Evolutionary conservation across 1,139 yeast species (phyloP).

Genomic region (Yamadazyma friedrichii): DNA sequence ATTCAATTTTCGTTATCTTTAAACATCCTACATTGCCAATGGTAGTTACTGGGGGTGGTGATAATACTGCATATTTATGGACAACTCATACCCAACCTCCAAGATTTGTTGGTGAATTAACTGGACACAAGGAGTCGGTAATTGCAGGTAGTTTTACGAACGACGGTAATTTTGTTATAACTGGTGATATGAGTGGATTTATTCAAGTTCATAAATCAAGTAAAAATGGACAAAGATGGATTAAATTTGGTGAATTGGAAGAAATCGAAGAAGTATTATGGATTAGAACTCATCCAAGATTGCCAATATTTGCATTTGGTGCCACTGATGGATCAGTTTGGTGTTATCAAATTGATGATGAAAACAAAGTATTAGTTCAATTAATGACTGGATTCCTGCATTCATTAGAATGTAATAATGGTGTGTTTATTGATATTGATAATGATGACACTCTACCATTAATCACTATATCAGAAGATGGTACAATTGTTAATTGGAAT

Average conservation of each 20-base stretch:
- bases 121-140: constrained; percentile 85
- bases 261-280: constrained; percentile 82
- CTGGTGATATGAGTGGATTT: constrained; percentile 95
- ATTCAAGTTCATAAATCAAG: constrained; percentile 69
- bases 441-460: constrained; percentile 61
- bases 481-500: constrained; percentile 86
- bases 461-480: constrained; percentile 84
- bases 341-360: constrained; percentile 75
- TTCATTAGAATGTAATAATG: constrained; percentile 74
- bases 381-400: constrained; percentile 81
- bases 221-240: constrained; percentile 84
- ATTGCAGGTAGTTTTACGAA: constrained; percentile 78
- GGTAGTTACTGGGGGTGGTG: constrained; percentile 88
- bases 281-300: constrained; percentile 74
- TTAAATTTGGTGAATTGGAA: constrained; percentile 63
- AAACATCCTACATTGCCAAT: constrained; percentile 78
- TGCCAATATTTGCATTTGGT: constrained; percentile 88
- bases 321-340: constrained; percentile 92
- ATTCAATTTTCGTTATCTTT: constrained; percentile 76
- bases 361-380: constrained; percentile 55
- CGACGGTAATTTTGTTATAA: constrained; percentile 76
- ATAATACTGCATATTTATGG: constrained; percentile 87
- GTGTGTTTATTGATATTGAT: constrained; percentile 66
- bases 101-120: constrained; percentile 67
- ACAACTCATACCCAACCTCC: constrained; percentile 86